phyloP scores from a whole-genome alignment of 176 grass and related monocot genomes.

The Elaeis guineensis region DNA sequence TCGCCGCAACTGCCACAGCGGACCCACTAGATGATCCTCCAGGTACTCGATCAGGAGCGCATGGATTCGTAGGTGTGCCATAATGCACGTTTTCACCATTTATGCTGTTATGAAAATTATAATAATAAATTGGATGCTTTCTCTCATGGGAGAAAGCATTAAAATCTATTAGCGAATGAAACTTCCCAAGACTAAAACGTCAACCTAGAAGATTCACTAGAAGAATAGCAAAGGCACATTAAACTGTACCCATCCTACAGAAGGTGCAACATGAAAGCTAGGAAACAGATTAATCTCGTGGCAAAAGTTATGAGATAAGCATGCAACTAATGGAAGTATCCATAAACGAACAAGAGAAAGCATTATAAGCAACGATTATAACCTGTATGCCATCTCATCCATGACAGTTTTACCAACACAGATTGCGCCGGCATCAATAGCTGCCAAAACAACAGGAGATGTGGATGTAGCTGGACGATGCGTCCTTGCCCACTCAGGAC shows the following conservation, averaged over 20 bases:
- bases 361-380: background rate
- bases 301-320: too few relatives aligned
- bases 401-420: slow-evolving; percentile 73
- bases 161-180: too few relatives aligned
- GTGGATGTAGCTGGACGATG: slow-evolving; percentile 48
- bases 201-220: too few relatives aligned
- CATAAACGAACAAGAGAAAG: background rate
- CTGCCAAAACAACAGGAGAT: slow-evolving; percentile 55
- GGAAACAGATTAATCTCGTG: too few relatives aligned
- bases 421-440: slow-evolving; percentile 52
- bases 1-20: slow-evolving; percentile 60
- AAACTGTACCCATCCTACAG: too few relatives aligned
- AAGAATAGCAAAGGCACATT: too few relatives aligned
- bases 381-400: slow-evolving; percentile 96
- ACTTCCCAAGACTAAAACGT: too few relatives aligned
- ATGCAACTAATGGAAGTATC: too few relatives aligned
- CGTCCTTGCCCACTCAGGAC: slow-evolving; percentile 60
- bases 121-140: too few relatives aligned
- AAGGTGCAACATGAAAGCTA: too few relatives aligned
- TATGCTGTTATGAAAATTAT: slow-evolving; percentile 31
- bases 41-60: slow-evolving; percentile 54
- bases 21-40: slow-evolving; percentile 92
- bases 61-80: slow-evolving; percentile 78
- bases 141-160: too few relatives aligned
- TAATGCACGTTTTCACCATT: slow-evolving; percentile 89